These are phyloP conservation scores for Xylaria sp. DNA, from an alignment of 2,329 filamentous ascomycete species.

Conservation along the genomic window DNA sequence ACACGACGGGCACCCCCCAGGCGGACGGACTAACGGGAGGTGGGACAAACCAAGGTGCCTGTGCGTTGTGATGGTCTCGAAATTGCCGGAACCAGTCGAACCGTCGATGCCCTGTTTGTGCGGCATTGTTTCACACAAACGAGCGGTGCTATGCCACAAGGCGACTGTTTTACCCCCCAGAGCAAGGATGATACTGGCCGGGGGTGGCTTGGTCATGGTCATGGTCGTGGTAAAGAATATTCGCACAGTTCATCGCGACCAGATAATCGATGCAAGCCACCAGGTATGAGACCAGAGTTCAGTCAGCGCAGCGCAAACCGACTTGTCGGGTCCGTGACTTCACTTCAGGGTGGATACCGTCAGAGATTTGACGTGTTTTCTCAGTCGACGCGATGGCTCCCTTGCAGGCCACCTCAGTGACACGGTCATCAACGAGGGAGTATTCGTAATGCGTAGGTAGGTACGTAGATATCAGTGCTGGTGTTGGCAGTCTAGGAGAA, in stretches of 20 bases:
- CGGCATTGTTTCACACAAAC: conserved; percentile 16
- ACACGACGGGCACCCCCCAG: conserved; percentile 7
- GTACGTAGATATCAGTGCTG: too few relatives aligned
- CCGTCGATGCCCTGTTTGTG: conserved; percentile 6
- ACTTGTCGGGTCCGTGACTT: neutral
- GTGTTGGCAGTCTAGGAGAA: neutral
- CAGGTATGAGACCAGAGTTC: neutral
- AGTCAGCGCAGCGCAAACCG: neutral
- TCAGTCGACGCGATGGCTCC: neutral
- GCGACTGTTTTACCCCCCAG: neutral
- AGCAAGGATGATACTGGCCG: neutral
- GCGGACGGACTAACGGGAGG: conserved; percentile 2
- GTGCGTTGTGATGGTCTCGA: conserved; percentile 15
- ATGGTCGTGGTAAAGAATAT: too few relatives aligned
- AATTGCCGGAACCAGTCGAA: conserved; percentile 12
- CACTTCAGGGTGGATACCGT: neutral
- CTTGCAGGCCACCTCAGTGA: neutral
- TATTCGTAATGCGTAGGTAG: neutral
- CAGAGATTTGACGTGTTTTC: neutral
- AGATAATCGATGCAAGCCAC: neutral
- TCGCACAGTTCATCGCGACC: neutral
- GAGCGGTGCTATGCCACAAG: conserved; percentile 1
- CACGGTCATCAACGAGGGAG: neutral
- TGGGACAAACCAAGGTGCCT: conserved; percentile 8
- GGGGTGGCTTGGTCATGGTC: neutral